Evolutionary conservation across 805 yeast genomes (phyloP), one percentile per base, ranked within the genome.

Genomic region (Metschnikowia baotianmanensis): DNA sequence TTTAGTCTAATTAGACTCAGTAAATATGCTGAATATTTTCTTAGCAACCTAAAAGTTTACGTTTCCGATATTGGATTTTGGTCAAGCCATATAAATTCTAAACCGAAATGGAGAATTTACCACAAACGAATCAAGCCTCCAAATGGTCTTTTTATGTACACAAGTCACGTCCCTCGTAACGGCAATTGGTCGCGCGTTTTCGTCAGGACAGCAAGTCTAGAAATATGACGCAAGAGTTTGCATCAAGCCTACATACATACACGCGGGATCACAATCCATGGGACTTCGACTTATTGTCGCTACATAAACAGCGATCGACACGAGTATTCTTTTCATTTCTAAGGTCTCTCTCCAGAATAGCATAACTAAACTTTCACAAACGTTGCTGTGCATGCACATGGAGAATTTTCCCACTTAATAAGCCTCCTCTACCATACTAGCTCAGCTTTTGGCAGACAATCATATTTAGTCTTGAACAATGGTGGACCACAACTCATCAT

Each of bases 401-500:
- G n/a, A n/a, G n/a, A n/a, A n/a, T n/a, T n/a, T n/a, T n/a, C n/a
- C n/a, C n/a, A n/a, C n/a, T n/a, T n/a, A n/a, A n/a, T n/a, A n/a
- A n/a, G n/a, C n/a, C n/a, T 24, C 15, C 11, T n/a, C 18, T 24
- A 16, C 12, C 23, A 6, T 18, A 13, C 13, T 22, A 22, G 24
- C 7, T 22, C 24, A 7, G 24, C 9, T 10, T 19, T 34, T 26
- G 8, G 4, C 26, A 20, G 26, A 32, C 12, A 32, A 15, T 8
- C 12, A 23, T 6, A 6, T 5, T 32, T 21, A 5, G 6, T 6
- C 34, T 13, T 19, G 6, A 30, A 37, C 2, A 7, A 39, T 39
- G 43, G 35, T 25, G 7, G 35, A 34, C 15, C 22, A 15, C 35
- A 22, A 39, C 19, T 34, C 34, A 6, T 40, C 45, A 3, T 59